Evolutionary conservation across 371 early-diverging fungal species (phyloP).

Genomic region (Mucor saturninus): DNA sequence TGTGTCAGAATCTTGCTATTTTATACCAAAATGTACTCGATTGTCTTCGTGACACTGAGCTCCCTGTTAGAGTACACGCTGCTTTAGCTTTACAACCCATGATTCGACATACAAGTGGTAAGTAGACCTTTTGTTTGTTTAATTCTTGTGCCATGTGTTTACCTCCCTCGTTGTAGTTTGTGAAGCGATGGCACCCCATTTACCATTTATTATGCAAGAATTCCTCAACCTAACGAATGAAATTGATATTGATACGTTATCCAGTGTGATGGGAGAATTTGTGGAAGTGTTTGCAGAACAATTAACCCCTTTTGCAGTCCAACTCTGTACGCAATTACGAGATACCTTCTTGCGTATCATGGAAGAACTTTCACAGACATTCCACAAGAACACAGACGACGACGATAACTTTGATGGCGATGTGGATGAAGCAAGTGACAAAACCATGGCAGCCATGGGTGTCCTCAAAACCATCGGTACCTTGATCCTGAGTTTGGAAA

Average conservation of each 20-base stretch:
- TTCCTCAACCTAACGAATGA: constrained; percentile 84
- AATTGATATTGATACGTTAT: constrained; percentile 88
- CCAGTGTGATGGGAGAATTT: constrained; percentile 86
- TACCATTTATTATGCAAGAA: constrained; percentile 84
- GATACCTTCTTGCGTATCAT: constrained; percentile 87
- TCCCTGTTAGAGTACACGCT: constrained; percentile 86
- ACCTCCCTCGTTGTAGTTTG: constrained; percentile 43
- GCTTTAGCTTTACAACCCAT: constrained; percentile 80
- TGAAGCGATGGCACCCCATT: constrained; percentile 73
- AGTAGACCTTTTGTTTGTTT: neutral
- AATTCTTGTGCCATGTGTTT: too few relatives aligned
- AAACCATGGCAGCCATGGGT: constrained; percentile 89
- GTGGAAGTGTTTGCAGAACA: constrained; percentile 89
- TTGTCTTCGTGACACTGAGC: constrained; percentile 74
- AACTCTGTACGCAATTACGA: constrained; percentile 82
- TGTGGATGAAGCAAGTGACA: constrained; percentile 73
- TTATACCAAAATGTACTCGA: constrained; percentile 69
- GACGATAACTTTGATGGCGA: constrained; percentile 41
- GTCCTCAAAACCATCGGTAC: constrained; percentile 90
- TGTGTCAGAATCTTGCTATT: constrained; percentile 45
- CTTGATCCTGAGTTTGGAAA: constrained; percentile 74
- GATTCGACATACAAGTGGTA: constrained; percentile 70
- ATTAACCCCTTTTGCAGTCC: constrained; percentile 87
- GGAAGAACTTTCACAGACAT: constrained; percentile 57
- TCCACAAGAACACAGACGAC: constrained; percentile 39